These are phyloP conservation scores for Gyrodon lividus DNA, from an alignment of 768 basidiomycete species.

Conservation along the genomic window DNA sequence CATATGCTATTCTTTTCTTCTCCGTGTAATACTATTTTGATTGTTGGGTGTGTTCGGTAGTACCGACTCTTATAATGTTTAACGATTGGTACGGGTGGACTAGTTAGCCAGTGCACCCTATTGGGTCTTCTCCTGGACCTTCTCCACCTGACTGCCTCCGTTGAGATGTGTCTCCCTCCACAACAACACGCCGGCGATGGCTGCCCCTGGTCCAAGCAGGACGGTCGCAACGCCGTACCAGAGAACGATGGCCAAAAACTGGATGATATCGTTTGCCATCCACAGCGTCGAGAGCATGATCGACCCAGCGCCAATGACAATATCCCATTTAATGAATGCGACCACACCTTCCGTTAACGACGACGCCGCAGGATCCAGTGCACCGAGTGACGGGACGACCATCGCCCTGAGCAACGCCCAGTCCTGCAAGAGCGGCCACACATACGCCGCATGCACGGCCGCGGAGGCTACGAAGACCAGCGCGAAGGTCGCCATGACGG, in stretches of 20 bases:
- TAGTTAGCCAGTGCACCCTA: background rate
- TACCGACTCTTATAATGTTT: background rate
- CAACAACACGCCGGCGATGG: constrained; percentile 44
- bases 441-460: constrained; percentile 27
- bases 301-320: constrained; percentile 38
- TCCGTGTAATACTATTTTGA: constrained; percentile 7
- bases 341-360: constrained; percentile 14
- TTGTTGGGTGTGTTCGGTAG: background rate
- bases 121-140: constrained; percentile 1
- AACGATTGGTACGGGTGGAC: background rate
- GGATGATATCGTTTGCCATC: constrained; percentile 38
- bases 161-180: constrained; percentile 46
- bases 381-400: constrained; percentile 14
- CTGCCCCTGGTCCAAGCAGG: constrained; percentile 51
- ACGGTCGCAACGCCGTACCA: constrained; percentile 47
- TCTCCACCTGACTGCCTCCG: background rate
- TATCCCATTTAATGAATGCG: constrained; percentile 55
- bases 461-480: constrained; percentile 20
- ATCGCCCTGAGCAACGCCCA: constrained; percentile 1
- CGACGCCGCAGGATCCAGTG: background rate
- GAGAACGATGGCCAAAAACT: constrained; percentile 34
- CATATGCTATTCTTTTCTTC: constrained; percentile 1
- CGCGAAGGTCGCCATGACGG: constrained; percentile 16
- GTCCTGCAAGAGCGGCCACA: constrained; percentile 14
- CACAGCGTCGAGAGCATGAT: constrained; percentile 47